Evolutionary conservation across 2,329 filamentous ascomycete species (phyloP), one percentile per base, ranked within the genome.

Genomic region (Xylariaceae sp.): DNA sequence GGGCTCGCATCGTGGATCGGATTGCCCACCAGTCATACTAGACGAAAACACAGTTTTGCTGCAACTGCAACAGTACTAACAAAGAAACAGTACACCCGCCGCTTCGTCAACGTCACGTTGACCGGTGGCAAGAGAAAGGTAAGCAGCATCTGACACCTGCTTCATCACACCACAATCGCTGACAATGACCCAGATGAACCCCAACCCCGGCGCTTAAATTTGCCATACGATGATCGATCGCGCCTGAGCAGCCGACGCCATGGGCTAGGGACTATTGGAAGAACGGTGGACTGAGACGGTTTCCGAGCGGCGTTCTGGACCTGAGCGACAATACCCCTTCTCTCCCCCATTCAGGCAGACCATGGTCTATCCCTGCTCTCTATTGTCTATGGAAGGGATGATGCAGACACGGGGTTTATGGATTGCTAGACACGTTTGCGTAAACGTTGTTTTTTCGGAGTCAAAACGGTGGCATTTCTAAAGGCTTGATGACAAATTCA

Each of bases 111-210:
- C 74, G 88, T 97, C 66, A 92, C 87, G 64, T 79, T 95, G 73
- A 94, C 89, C 55, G 89, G 88, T 70, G 90, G 90, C 75, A 97
- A 97, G 89, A 80, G 90, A 72, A 96, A 96, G 88, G 88, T 92
- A 70, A 64, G 73, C n/a, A 35, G 13, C 6, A 23, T 14, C 5
- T 12, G 3, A 24, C 14, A 5, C 6, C 3, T 9, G n/a, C 9
- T 15, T 4, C 9, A 11, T 16, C 13, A n/a, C 5, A 9, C n/a
- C 9, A 5, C 14, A 7, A 24, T 24, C 4, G 29, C 7, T n/a
- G 3, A 34, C 53, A 59, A 41, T 52, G 21, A 19, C 9, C 9
- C 9, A n/a, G 63, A 65, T 65, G 63, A 65, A 65, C 61, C 63
- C 63, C 59, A 64, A 63, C 59, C 63, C 63, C 46, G 55, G 60